Evolutionary conservation across 352 stramenopile genomes (phyloP).

Genomic region (Plasmopara muralis): DNA sequence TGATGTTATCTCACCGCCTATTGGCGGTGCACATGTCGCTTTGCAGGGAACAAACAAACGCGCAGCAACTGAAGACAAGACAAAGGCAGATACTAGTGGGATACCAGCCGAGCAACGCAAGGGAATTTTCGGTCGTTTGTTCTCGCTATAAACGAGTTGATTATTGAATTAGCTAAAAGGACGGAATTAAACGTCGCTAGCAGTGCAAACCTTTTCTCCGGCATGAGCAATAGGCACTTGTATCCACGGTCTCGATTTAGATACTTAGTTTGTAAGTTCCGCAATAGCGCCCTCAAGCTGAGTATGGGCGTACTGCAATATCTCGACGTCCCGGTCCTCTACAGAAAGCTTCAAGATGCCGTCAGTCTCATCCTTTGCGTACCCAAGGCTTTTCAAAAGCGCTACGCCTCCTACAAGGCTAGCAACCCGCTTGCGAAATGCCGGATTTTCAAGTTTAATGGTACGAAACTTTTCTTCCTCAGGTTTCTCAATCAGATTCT

Average conservation of each 20-base stretch:
- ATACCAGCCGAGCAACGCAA: slow-evolving; percentile 25
- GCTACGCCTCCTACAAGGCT: slow-evolving; percentile 76
- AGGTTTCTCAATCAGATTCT: slow-evolving; percentile 83
- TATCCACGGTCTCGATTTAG: not conserved
- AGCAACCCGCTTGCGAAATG: slow-evolving; percentile 86
- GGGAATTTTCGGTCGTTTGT: slow-evolving; percentile 66
- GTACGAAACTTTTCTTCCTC: slow-evolving; percentile 87
- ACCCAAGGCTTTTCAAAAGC: slow-evolving; percentile 85
- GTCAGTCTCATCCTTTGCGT: slow-evolving; percentile 76
- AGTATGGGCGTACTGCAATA: slow-evolving; percentile 56
- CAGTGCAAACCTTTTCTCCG: no score
- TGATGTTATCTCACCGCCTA: slow-evolving; percentile 71
- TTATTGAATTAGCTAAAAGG: no score
- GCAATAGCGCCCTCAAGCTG: slow-evolving; percentile 54
- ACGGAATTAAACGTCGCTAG: no score
- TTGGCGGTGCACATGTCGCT: slow-evolving; percentile 42
- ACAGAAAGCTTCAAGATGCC: slow-evolving; percentile 56
- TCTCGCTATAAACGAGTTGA: slow-evolving; percentile 42
- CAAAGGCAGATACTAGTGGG: slow-evolving; percentile 12
- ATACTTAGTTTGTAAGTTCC: slow-evolving; percentile 44
- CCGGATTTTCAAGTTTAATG: slow-evolving; percentile 87
- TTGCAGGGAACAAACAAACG: slow-evolving; percentile 31
- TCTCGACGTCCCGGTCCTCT: slow-evolving; percentile 49
- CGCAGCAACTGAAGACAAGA: slow-evolving; percentile 17
- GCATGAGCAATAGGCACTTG: no score